Evolutionary conservation across 345 rosid genomes (phyloP).

Genomic region (Euphorbia peplus): DNA sequence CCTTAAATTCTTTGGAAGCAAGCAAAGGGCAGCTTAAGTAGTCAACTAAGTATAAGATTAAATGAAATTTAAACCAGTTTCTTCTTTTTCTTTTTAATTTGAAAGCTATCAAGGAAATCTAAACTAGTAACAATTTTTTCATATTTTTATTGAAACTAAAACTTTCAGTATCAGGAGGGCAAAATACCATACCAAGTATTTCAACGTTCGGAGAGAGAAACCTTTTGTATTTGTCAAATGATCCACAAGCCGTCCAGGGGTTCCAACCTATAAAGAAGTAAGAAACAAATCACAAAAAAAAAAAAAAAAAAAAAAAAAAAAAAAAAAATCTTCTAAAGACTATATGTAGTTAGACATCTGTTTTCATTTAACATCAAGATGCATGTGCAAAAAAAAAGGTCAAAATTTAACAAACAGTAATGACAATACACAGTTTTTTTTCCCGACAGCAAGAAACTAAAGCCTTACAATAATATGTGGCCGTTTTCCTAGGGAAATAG

Average conservation of each 20-base stretch:
- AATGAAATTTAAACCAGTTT: background rate
- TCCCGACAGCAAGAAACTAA: background rate
- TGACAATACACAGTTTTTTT: background rate
- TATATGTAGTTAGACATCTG: too few relatives aligned
- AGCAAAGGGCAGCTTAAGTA: background rate
- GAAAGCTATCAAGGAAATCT: background rate
- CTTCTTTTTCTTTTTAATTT: too few relatives aligned
- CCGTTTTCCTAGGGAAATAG: slow-evolving; percentile 66
- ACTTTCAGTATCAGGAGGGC: background rate
- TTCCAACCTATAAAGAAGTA: slow-evolving; percentile 65
- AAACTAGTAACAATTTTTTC: background rate
- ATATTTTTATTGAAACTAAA: background rate
- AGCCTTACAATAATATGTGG: slow-evolving; percentile 80
- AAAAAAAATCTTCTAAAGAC: too few relatives aligned
- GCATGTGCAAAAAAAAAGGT: too few relatives aligned
- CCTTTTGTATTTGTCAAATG: slow-evolving; percentile 87
- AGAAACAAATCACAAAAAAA: slow-evolving; percentile 9
- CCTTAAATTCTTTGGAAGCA: background rate
- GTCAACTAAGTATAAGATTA: background rate
- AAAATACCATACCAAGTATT: slow-evolving; percentile 62
- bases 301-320: background rate
- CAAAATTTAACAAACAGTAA: background rate
- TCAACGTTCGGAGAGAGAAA: slow-evolving; percentile 69
- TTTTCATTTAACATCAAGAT: too few relatives aligned
- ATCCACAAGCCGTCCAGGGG: slow-evolving; percentile 93